Conservation (phyloP, 768 basidiomycete genomes). For the Cyclocybe cylindracea region DNA sequence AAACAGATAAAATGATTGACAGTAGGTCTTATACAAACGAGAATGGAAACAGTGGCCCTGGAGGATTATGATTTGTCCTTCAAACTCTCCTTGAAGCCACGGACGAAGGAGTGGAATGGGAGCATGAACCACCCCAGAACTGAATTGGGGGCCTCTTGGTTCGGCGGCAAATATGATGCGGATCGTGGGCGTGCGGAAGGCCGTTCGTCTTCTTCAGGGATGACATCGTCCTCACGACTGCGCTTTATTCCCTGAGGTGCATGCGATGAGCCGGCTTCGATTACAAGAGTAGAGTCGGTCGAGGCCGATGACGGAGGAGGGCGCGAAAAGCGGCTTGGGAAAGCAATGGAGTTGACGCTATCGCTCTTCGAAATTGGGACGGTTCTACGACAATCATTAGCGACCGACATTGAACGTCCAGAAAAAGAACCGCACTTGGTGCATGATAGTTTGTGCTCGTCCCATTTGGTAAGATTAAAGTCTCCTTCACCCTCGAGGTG, state of each 20-base stretch:
- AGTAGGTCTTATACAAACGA: too few relatives aligned
- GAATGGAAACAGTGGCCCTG: constrained; percentile 3
- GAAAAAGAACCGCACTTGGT: constrained; percentile 20
- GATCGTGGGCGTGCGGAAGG: constrained; percentile 54
- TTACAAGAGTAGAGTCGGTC: constrained; percentile 33
- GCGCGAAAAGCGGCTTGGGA: constrained; percentile 17
- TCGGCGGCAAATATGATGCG: constrained; percentile 43
- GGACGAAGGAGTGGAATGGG: constrained; percentile 64
- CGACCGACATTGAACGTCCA: constrained; percentile 5
- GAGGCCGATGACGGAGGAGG: constrained; percentile 33
- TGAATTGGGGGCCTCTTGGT: constrained; percentile 42
- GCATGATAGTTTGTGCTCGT: constrained; percentile 60
- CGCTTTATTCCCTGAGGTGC: constrained; percentile 44
- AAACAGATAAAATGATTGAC: too few relatives aligned
- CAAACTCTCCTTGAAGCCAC: constrained; percentile 68
- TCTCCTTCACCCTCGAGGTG: constrained; percentile 49
- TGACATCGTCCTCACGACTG: constrained; percentile 39
- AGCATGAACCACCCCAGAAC: constrained; percentile 60
- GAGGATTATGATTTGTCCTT: constrained; percentile 22
- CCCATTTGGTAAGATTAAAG: constrained; percentile 63
- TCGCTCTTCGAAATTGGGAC: constrained; percentile 17
- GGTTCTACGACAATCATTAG: constrained; percentile 11
- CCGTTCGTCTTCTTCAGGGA: constrained; percentile 36
- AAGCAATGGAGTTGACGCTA: constrained; percentile 16
- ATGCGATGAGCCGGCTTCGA: constrained; percentile 10